Conservation (phyloP, 2,329 filamentous ascomycete species). For the Aspergillus sp. region DNA sequence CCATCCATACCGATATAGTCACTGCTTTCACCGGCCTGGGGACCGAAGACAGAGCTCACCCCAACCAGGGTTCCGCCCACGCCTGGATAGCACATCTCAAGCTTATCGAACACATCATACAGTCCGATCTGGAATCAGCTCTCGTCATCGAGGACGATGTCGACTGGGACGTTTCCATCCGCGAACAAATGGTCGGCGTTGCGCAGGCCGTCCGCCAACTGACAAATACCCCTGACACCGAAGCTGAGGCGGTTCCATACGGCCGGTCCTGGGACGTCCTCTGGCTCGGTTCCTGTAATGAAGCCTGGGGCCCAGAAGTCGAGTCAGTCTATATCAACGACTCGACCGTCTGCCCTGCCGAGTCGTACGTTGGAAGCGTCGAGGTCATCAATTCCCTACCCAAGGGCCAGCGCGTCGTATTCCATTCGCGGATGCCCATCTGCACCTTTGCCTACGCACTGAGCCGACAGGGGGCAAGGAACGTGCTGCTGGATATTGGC, state of each 20-base stretch:
- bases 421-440: constrained; percentile 26
- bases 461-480: constrained; percentile 41
- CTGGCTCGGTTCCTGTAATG: constrained; percentile 40
- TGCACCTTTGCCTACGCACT: constrained; percentile 40
- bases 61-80: constrained; percentile 27
- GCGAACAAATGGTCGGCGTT: constrained; percentile 29
- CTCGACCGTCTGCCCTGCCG: constrained; percentile 22
- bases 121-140: constrained; percentile 22
- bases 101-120: constrained; percentile 19
- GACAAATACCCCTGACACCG: constrained; percentile 8
- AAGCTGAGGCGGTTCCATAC: constrained; percentile 21
- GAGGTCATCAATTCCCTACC: constrained; percentile 11
- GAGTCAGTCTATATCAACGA: constrained; percentile 23
- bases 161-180: constrained; percentile 39
- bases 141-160: constrained; percentile 47
- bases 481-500: constrained; percentile 30
- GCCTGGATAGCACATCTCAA: constrained; percentile 47
- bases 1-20: constrained; percentile 27
- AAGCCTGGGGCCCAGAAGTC: constrained; percentile 18
- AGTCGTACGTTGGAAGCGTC: constrained; percentile 17
- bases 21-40: constrained; percentile 29
- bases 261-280: constrained; percentile 39
- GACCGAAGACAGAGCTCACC: constrained; percentile 3
- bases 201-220: constrained; percentile 33
- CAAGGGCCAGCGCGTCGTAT: constrained; percentile 26